Conservation (phyloP, 768 basidiomycete genomes). For the Tulasnella sp. region DNA sequence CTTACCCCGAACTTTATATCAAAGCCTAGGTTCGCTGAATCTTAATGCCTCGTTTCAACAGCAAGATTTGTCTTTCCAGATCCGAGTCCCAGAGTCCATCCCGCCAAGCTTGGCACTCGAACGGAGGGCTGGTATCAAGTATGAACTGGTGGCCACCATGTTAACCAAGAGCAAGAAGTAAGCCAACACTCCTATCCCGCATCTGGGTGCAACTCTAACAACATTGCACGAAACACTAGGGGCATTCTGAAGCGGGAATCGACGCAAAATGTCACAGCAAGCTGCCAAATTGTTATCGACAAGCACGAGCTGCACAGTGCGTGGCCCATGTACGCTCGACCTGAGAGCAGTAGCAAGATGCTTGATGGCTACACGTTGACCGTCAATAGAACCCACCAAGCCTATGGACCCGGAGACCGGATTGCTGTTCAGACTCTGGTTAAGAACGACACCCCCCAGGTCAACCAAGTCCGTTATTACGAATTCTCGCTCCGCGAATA, state of each 20-base stretch:
- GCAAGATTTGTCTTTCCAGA: conserved; percentile 86
- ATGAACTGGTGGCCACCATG: conserved; percentile 84
- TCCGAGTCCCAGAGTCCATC: conserved; percentile 87
- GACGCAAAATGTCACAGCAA: conserved; percentile 59
- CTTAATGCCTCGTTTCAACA: conserved; percentile 33
- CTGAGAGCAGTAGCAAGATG: conserved; percentile 58
- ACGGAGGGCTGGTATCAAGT: conserved; percentile 75
- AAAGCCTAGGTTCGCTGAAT: conserved; percentile 14
- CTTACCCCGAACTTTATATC: not conserved
- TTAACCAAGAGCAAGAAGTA: conserved; percentile 84
- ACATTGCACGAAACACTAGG: conserved; percentile 41
- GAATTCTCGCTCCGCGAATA: conserved; percentile 77
- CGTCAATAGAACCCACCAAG: conserved; percentile 72
- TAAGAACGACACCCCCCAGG: conserved; percentile 62
- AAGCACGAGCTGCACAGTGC: conserved; percentile 92
- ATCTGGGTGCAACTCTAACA: conserved; percentile 14
- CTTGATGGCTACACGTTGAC: conserved; percentile 70
- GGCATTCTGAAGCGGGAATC: conserved; percentile 80
- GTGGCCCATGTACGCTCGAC: conserved; percentile 86
- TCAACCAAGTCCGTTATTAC: conserved; percentile 74
- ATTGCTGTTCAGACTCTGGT: conserved; percentile 67
- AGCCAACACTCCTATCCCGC: not conserved
- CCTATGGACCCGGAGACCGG: conserved; percentile 82
- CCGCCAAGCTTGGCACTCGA: conserved; percentile 82
- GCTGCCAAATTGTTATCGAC: conserved; percentile 73